A percentile compares a stretch with the other conserved stretches of the same genome.
phyloP scores from a whole-genome alignment of 2,329 filamentous ascomycete genomes.

The Zymoseptoria brevis region DNA sequence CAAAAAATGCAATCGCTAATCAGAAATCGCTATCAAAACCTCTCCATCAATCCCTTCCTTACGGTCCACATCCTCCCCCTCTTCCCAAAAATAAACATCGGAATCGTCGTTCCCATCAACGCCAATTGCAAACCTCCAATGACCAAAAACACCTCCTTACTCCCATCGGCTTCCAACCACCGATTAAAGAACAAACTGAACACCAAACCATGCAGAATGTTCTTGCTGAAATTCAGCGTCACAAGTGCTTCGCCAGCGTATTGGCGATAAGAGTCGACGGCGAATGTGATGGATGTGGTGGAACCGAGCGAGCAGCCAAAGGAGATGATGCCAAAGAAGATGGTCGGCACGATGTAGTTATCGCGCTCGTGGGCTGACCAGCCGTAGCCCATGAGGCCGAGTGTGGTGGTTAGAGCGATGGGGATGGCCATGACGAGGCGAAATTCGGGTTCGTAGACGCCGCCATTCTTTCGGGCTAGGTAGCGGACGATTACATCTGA shows the following conservation, averaged over 20 bases:
- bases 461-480: constrained; percentile 81
- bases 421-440: constrained; percentile 80
- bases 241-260: constrained; percentile 92
- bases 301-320: constrained; percentile 87
- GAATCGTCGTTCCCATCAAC: constrained; percentile 66
- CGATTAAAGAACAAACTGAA: constrained; percentile 81
- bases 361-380: constrained; percentile 74
- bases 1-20: background rate
- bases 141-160: constrained; percentile 70
- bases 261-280: constrained; percentile 84
- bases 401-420: constrained; percentile 66
- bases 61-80: constrained; percentile 90
- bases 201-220: constrained; percentile 80
- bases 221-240: constrained; percentile 91
- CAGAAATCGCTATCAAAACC: constrained; percentile 39
- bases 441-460: constrained; percentile 91
- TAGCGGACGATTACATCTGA: constrained; percentile 76
- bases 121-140: constrained; percentile 80
- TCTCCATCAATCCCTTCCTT: constrained; percentile 77
- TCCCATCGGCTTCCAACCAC: constrained; percentile 70
- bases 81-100: constrained; percentile 94
- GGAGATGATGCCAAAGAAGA: constrained; percentile 87
- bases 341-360: constrained; percentile 81
- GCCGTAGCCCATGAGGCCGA: constrained; percentile 92
- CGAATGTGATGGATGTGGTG: constrained; percentile 89